Evolutionary conservation across 257 asterid species (phyloP), one percentile per base, ranked within the genome.

Genomic region (Jaltomata sinuosa): DNA sequence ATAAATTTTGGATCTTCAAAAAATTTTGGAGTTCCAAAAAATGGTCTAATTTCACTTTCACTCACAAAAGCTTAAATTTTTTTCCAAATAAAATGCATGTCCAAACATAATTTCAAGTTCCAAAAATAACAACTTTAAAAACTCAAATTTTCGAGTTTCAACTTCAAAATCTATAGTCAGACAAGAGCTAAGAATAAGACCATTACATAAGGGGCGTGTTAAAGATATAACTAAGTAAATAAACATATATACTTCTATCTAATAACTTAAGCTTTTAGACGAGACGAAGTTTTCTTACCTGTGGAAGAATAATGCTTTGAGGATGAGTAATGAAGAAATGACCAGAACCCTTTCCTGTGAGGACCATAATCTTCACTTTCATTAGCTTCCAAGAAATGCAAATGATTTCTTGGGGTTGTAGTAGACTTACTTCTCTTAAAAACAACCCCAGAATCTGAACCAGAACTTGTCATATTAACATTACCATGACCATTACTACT

Each of bases 371-470:
- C 89, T 54, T 92, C 93, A 84, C 38, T 45, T 77, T 40, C 88
- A 84, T 89, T 88, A 31, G 87, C 91, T 86, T 91, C 92, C 91
- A 91, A 80, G 89, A 86, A 94, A 91, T 86, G 88, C 81, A 87
- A 87, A 83, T 92, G 92, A 77, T 91, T 89, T 53, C 93, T 89
- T 0, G 94, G 93, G 22, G 92, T 87, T n/a, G 94, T 87, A 1
- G 96, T 90, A 5, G 99, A 97, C 57, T 89, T 95, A 88, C 99
- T 94, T 79, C 99, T 92, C 90, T 93, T 93, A 88, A 95, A 94
- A 40, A 91, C 92, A 81, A 93, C 85, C 27, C 15, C 91, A 25
- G 94, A 59, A 34, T 85, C 81, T 45, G 81, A 74, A 74, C 81
- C 81, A 74, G 81, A 74, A 74, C 40, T 74, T 45, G 40, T 8